Evolutionary conservation across 2,329 filamentous ascomycete species (phyloP).

Genomic region (Mariannaea elegans): DNA sequence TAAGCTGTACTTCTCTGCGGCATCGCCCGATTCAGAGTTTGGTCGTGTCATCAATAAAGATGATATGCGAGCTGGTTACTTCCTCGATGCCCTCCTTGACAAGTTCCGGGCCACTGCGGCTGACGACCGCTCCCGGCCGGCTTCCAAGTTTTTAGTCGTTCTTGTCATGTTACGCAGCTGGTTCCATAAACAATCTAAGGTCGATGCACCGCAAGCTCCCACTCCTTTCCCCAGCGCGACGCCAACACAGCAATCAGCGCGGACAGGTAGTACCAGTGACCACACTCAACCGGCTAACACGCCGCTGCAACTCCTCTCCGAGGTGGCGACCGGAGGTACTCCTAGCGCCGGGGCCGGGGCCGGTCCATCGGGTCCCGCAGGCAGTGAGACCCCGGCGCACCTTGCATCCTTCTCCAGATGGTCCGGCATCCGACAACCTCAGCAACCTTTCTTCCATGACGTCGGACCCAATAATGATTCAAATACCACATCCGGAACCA

Average conservation of each 20-base stretch:
- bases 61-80: conserved; percentile 70
- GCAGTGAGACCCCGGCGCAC: conserved; percentile 21
- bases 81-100: conserved; percentile 75
- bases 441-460: conserved; percentile 52
- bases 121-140: conserved; percentile 70
- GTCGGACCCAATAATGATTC: conserved; percentile 32
- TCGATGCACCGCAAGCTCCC: conserved; percentile 11
- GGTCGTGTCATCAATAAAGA: conserved; percentile 75
- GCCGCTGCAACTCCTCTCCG: conserved; percentile 64
- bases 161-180: conserved; percentile 75
- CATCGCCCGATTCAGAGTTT: conserved; percentile 70
- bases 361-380: conserved; percentile 13
- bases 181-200: conserved; percentile 64
- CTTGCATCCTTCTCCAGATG: conserved; percentile 34
- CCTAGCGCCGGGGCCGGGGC: conserved; percentile 20
- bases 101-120: conserved; percentile 72
- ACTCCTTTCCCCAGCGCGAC: conserved; percentile 15
- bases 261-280: conserved; percentile 9
- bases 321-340: conserved; percentile 61
- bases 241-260: conserved; percentile 25
- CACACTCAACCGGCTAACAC: conserved; percentile 53
- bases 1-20: conserved; percentile 76
- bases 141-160: conserved; percentile 76
- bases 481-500: conserved; percentile 4
- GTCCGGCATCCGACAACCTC: conserved; percentile 35